These are phyloP conservation scores for Sporothrix luriei DNA, from an alignment of 2,329 filamentous ascomycete genomes.

Conservation along the genomic window DNA sequence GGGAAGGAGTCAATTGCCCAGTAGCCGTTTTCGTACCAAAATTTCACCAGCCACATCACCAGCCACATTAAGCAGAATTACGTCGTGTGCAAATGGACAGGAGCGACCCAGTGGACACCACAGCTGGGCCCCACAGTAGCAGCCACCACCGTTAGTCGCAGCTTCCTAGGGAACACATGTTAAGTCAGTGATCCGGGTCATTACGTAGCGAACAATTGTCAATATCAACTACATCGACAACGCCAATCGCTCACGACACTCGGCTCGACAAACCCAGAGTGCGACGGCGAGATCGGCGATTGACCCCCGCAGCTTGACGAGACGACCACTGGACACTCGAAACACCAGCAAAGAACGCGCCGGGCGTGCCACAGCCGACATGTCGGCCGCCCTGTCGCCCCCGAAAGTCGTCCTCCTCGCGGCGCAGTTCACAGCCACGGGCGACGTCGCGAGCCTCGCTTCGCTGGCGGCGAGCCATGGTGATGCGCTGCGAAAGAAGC, in stretches of 20 bases:
- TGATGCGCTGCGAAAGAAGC: slow-evolving; percentile 62
- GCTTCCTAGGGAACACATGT: slow-evolving; percentile 30
- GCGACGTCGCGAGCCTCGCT: slow-evolving; percentile 65
- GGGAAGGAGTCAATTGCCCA: slow-evolving; percentile 18
- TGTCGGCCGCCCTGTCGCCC: slow-evolving; percentile 55
- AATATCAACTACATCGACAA: background rate
- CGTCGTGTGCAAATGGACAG: slow-evolving; percentile 35
- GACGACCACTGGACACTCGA: background rate
- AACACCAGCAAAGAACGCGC: background rate
- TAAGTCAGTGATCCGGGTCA: background rate
- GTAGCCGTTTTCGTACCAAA: background rate
- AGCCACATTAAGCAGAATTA: slow-evolving; percentile 38
- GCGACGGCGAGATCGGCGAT: background rate
- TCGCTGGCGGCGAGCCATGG: slow-evolving; percentile 60
- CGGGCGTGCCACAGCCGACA: slow-evolving; percentile 23
- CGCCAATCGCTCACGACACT: slow-evolving; percentile 12
- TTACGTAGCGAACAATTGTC: slow-evolving; percentile 14
- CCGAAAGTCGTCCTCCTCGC: slow-evolving; percentile 74
- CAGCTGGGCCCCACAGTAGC: slow-evolving; percentile 22
- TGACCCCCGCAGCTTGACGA: background rate
- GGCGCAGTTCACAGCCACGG: slow-evolving; percentile 66
- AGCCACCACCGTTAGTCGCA: slow-evolving; percentile 20
- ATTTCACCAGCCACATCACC: slow-evolving; percentile 31
- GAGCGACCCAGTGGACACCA: slow-evolving; percentile 1
- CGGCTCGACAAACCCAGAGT: background rate